A percentile compares a stretch with the other conserved stretches of the same genome.
These are phyloP conservation scores for Calamus simplicifolius DNA, from an alignment of 176 grass and related monocot genomes.

Conservation along the genomic window DNA sequence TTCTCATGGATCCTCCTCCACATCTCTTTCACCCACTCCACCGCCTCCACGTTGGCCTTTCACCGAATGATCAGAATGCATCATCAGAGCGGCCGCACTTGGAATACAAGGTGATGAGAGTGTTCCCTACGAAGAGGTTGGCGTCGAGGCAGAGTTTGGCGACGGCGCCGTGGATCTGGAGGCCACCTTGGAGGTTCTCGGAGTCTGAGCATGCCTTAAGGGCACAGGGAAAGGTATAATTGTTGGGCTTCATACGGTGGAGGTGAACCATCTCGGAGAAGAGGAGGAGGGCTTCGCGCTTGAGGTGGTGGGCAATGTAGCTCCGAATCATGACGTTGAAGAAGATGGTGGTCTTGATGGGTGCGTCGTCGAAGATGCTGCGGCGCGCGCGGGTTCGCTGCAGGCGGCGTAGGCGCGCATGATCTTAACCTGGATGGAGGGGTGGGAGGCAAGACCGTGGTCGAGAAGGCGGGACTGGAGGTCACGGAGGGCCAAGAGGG, in stretches of 20 bases:
- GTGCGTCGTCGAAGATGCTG: conserved; percentile 30
- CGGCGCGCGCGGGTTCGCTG: conserved; percentile 33
- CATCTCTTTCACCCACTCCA: no score
- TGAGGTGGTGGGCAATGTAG: conserved; percentile 31
- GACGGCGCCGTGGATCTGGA: conserved; percentile 39
- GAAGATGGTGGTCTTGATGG: conserved; percentile 23
- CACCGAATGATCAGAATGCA: conserved; percentile 43
- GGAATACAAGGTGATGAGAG: conserved; percentile 48
- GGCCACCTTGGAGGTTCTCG: conserved; percentile 26
- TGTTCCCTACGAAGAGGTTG: conserved; percentile 54
- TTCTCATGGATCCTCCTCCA: no score
- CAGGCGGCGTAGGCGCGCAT: conserved; percentile 67
- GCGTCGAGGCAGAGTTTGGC: conserved; percentile 31
- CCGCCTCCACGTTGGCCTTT: no score
- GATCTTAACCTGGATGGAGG: conserved; percentile 43
- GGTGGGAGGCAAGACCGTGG: conserved; percentile 24
- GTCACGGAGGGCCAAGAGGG: conserved; percentile 32
- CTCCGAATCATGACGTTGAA: conserved; percentile 69
- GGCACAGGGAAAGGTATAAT: conserved; percentile 70
- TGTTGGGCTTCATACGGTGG: conserved; percentile 37
- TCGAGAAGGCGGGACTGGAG: conserved; percentile 40
- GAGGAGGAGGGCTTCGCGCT: conserved; percentile 42
- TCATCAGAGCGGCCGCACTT: conserved; percentile 31
- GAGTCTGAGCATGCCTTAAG: conserved; percentile 57
- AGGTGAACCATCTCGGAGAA: conserved; percentile 34